Base-by-base conservation (phyloP, 1,284 basidiomycete species). In the Neotropicomus parvogracilis region DNA sequence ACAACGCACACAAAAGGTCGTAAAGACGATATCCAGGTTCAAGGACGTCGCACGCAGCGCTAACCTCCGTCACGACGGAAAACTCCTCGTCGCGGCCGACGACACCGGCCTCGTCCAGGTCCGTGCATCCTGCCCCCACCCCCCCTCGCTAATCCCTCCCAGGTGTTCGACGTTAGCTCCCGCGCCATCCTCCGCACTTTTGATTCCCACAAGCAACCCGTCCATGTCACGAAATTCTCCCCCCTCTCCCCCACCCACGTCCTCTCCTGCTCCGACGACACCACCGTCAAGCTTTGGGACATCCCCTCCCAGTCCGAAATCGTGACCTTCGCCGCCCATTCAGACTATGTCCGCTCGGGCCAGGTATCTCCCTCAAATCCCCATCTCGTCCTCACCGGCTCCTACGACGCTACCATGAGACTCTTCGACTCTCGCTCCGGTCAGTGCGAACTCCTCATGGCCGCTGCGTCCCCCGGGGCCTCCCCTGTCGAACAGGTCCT, bases 261-360 rank as follows among this genome's bases (percentile, higher is more conserved):
- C 46, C 78, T 99, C 33, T 94, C 95, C 4, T 95, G 93, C 56
- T 97, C 95, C 1, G 97, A 99, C 68, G 97, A 99, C 67, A 89
- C 89, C 4, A 95, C 93, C 11, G 91, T 92, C 44, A 87, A 87
- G 65, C 73, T 99, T 3, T 98, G 94, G 91, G 97, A 99, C 68
- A 83, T 99, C 7, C 91, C 95, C 8, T 94, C 95, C 6, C 88
- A 97, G 66, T 77, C 84, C 1, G 76, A 85, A 24, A 70, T 95
- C 42, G 75, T 80, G 20, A 91, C 89, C 13, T 93, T 99, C 61
- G 74, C 77, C 21, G 80, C 84, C 27, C 95, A 99, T 64, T 82
- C 88, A 27, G 97, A 99, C 72, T 99, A 99, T 64, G 93, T 99
- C 54, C 91, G 97, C 17, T 83, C 95, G 1, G 95, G 91, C 3